Conservation (phyloP, 1,284 basidiomycete species). For the Boletus holoroseus region DNA sequence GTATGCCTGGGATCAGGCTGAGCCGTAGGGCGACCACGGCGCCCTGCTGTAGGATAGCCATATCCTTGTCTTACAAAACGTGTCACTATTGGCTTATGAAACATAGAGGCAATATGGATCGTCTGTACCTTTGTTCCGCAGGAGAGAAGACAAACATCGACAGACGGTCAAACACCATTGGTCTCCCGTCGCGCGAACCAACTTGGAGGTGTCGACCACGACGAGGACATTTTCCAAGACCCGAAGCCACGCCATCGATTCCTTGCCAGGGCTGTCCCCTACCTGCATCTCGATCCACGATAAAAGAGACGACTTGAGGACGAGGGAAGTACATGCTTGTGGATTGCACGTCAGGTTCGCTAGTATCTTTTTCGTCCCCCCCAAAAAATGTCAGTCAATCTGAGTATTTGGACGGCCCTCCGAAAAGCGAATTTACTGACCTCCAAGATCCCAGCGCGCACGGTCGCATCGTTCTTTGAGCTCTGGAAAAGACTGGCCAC, state of each 20-base stretch:
- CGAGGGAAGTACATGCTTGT: slow-evolving; percentile 61
- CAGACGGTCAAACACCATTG: slow-evolving; percentile 53
- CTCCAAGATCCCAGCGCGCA: slow-evolving; percentile 63
- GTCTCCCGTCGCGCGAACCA: slow-evolving; percentile 47
- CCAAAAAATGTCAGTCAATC: neutral
- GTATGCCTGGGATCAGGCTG: slow-evolving; percentile 12
- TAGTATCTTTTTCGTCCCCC: slow-evolving; percentile 47
- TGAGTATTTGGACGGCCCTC: neutral
- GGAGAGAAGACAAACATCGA: slow-evolving; percentile 45
- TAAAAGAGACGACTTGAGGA: slow-evolving; percentile 64
- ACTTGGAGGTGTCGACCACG: slow-evolving; percentile 32
- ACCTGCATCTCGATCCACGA: slow-evolving; percentile 79
- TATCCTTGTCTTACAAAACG: slow-evolving; percentile 15
- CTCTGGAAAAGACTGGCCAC: slow-evolving; percentile 76
- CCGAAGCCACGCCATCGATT: slow-evolving; percentile 58
- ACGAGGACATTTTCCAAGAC: slow-evolving; percentile 67
- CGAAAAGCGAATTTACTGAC: slow-evolving; percentile 34
- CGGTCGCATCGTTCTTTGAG: slow-evolving; percentile 46
- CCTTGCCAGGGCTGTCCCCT: slow-evolving; percentile 26
- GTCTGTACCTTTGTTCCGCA: slow-evolving; percentile 31
- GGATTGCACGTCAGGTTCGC: slow-evolving; percentile 63
- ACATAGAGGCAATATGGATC: accelerated
- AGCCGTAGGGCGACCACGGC: slow-evolving; percentile 19
- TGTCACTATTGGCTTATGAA: neutral
- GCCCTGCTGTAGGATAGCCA: slow-evolving; percentile 22